A percentile compares a stretch with the other conserved stretches of the same genome.
These are phyloP conservation scores for Leptographium lundbergii DNA, from an alignment of 2,329 filamentous ascomycete genomes.

Conservation along the genomic window DNA sequence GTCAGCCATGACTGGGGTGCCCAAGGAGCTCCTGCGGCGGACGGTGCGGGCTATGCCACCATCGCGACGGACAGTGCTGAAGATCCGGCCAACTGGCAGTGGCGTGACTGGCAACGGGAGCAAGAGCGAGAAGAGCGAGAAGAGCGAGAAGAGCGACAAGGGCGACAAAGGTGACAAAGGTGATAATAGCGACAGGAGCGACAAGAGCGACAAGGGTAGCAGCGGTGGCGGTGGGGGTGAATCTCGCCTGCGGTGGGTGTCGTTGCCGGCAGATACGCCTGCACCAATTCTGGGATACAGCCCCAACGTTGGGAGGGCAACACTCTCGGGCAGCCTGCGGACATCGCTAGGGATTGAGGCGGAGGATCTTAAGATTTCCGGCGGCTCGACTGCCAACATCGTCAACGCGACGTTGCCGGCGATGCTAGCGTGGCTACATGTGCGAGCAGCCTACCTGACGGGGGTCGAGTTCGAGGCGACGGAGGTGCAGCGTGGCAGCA, in stretches of 20 bases:
- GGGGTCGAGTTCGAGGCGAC: conserved; percentile 8
- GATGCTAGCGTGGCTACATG: conserved; percentile 14
- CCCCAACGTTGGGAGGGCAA: conserved; percentile 6
- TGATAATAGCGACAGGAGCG: background rate
- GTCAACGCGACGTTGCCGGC: conserved; percentile 11
- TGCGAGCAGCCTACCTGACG: conserved; percentile 10
- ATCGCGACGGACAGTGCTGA: conserved; percentile 10
- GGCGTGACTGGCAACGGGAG: background rate
- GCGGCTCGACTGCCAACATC: conserved; percentile 8
- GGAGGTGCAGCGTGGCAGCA: conserved; percentile 9
- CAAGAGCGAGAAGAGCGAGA: background rate
- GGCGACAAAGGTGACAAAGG: background rate
- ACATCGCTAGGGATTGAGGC: conserved; percentile 1
- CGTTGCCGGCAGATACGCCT: conserved; percentile 5
- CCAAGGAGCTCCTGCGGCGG: conserved; percentile 12
- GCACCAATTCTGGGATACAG: conserved; percentile 8
- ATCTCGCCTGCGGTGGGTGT: conserved; percentile 7
- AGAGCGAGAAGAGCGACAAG: background rate
- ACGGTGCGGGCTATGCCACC: conserved; percentile 9
- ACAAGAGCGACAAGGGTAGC: background rate
- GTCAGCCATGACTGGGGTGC: conserved; percentile 11
- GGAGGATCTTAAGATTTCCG: background rate
- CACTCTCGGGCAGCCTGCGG: conserved; percentile 4
- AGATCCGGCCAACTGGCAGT: background rate
- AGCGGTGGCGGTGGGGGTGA: background rate